Evolutionary conservation across 495 filamentous ascomycete species (phyloP), one percentile per base, ranked within the genome.

Genomic region (Hyaloscypha finlandica): DNA sequence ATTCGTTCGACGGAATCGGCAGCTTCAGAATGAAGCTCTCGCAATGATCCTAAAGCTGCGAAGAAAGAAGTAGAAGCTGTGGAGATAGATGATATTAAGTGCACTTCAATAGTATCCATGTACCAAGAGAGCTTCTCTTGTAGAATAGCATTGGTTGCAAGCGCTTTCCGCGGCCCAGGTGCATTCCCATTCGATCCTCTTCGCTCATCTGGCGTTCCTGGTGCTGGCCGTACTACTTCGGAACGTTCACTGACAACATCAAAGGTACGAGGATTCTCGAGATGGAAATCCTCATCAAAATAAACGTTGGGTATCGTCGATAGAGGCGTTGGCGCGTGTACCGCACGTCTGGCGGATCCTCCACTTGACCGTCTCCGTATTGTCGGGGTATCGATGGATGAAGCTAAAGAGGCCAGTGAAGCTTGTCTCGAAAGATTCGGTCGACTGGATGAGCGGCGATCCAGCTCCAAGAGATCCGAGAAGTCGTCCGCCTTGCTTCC

Each of bases 101-200:
- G 95, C 59, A 98, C 92, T 73, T 99, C 95, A 22, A 99, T 91
- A 0, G 96, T 99, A 75, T 99, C 95, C 95, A 99, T 97, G 72
- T 99, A 99, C 95, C 95, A 99, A 2, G 94, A 97, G 4, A 99
- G 83, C 74, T 99, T 99, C 74, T 99, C 95, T 74, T 99, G 95
- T n/a, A 99, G 78, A 55, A 99, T 98, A 1, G 95, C 95, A 79
- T 99, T 99, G 0, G 93, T 97, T 39, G 96, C 94, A 4, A 99
- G 82, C 19, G 91, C 92, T 76, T 97, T 97, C 53, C 95, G 84
- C 35, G 92, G 89, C 31, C 84, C 86, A 5, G 78, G 66, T 1
- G 81, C 77, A 32, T 81, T 81, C n/a, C 90, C 91, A 79, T 92
- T 94, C 19, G 81, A 76, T 8, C 77, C 74, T 32, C 78, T 81